A percentile compares a stretch with the other conserved stretches of the same genome.
Evolutionary conservation across 805 yeast species (phyloP).

Genomic region (Teunomyces aglyptinius): DNA sequence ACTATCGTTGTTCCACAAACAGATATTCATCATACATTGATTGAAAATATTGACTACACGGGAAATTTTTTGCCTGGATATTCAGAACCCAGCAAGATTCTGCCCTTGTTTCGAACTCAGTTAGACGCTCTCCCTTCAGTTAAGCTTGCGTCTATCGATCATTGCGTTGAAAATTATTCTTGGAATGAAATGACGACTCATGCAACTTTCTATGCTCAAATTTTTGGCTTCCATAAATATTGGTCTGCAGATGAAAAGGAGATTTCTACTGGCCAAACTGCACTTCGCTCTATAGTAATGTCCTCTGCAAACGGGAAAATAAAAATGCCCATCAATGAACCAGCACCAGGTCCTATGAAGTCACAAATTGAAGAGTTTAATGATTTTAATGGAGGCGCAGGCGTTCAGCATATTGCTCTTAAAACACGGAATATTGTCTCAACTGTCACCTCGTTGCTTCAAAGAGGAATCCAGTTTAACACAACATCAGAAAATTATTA

Average conservation of each 20-base stretch:
- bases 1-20: constrained; percentile 43
- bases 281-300: constrained; percentile 75
- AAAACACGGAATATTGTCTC: constrained; percentile 58
- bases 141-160: constrained; percentile 55
- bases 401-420: constrained; percentile 81
- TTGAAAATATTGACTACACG: constrained; percentile 44
- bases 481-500: constrained; percentile 60
- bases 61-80: constrained; percentile 57
- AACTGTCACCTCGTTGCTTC: constrained; percentile 51
- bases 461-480: constrained; percentile 73
- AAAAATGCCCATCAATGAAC: constrained; percentile 85
- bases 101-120: constrained; percentile 3
- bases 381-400: constrained; percentile 75
- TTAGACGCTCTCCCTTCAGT: constrained; percentile 30
- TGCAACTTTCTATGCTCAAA: constrained; percentile 57
- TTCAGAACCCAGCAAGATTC: constrained; percentile 9
- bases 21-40: constrained; percentile 68
- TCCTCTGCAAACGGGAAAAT: constrained; percentile 60
- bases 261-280: constrained; percentile 66
- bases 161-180: constrained; percentile 75
- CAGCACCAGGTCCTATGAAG: constrained; percentile 62
- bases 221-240: constrained; percentile 71
- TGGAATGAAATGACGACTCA: constrained; percentile 64
- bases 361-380: constrained; percentile 84
- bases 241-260: constrained; percentile 85